These are phyloP conservation scores for Fimicolochytrium jonesii DNA, from an alignment of 192 early-diverging fungal genomes.

Conservation along the genomic window DNA sequence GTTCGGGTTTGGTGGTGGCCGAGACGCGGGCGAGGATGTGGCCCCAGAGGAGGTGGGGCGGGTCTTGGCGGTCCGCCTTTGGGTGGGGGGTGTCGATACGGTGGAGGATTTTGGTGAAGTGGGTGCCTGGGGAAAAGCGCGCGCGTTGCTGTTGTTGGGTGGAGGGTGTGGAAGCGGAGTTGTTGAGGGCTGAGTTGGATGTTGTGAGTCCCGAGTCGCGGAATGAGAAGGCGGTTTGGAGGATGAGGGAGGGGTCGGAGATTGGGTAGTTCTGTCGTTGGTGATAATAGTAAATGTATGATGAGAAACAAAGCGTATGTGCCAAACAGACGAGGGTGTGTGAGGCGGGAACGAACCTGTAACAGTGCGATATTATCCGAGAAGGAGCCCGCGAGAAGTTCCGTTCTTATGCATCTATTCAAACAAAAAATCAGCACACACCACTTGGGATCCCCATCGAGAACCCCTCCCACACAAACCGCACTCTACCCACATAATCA, in stretches of 20 bases:
- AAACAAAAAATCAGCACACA: no score
- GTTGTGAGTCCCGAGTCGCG: no score
- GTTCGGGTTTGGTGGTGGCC: no score
- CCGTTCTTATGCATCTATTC: constrained; percentile 44
- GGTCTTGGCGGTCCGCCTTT: no score
- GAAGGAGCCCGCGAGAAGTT: constrained; percentile 57
- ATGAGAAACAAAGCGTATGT: neutral
- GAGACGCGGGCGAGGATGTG: no score
- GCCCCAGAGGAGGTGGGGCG: no score
- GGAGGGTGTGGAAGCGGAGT: no score
- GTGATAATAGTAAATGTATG: neutral
- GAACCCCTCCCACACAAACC: neutral
- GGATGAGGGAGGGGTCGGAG: constrained; percentile 41
- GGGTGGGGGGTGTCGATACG: neutral
- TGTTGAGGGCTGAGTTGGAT: no score
- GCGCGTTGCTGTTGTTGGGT: no score
- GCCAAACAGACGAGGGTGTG: no score
- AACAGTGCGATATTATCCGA: constrained; percentile 57
- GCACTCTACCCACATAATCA: constrained; percentile 70
- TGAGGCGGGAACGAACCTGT: no score
- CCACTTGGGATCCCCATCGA: no score
- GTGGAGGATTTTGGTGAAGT: neutral
- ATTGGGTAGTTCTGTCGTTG: constrained; percentile 56
- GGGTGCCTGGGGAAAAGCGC: neutral
- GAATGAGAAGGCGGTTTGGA: constrained; percentile 34